phyloP scores from a whole-genome alignment of 306 rosid genomes.

The barrel medic (Medicago truncatula) region MtrunA17r5.0-ANR NC_053044.1:53556501-53557000 shows the following conservation, averaged over 20 bases:
- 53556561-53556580: not conserved
- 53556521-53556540: not conserved
- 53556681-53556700: constrained; percentile 74
- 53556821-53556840: not conserved
- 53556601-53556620: constrained; percentile 76
- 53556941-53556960: no score
- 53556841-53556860: not conserved
- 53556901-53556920: no score
- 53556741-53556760: not conserved
- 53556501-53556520: constrained; percentile 57
- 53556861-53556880: not conserved
- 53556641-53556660: constrained; percentile 77
- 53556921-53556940: no score
- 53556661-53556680: constrained; percentile 69
- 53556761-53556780: no score
- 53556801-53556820: not conserved
- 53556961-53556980: no score
- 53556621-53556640: constrained; percentile 60
- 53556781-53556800: not conserved
- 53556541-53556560: constrained; percentile 9
- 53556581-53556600: not conserved
- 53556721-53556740: not conserved
- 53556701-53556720: constrained; percentile 77
- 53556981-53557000: no score
- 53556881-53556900: no score